Base-by-base conservation (phyloP, 1,284 basidiomycete species). In the Retiboletus fuscus region DNA sequence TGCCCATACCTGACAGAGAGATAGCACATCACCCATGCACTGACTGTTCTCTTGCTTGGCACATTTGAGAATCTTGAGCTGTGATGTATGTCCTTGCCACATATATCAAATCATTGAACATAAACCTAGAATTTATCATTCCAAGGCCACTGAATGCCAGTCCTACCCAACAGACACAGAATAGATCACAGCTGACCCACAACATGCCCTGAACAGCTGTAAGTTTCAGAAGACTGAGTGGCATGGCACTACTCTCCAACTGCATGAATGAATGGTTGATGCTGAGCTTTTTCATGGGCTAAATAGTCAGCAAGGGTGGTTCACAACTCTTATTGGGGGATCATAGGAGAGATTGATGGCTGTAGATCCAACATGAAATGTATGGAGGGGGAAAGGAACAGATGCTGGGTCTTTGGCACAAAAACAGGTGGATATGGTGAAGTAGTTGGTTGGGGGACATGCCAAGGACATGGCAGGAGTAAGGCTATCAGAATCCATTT, bases 301-400 rank as follows among this genome's bases (percentile, higher is more conserved):
- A 68, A 15, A 51, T 53, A 68, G 26, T 57, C 41, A 8, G 43
- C 30, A 2, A 66, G 34, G 30, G 55, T 18, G 4, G 34, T 34
- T 51, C 44, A 7, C 5, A 68, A 41, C 30, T 68, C 26, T 3
- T 28, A 44, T 55, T 4, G 26, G 10, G 11, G 51, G 64, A n/a
- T 62, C 53, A 47, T 68, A 68, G 7, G 53, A 5, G 6, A 68
- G 67, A n/a, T 68, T 24, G n/a, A 68, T 51, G 28, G 64, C 64
- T 13, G 26, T 66, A 3, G 39, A 2, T 6, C 51, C 44, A 15
- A 47, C 34, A 16, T 30, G 44, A 43, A 68, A 26, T 15, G 28
- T 63, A 13, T 8, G 11, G 24, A 39, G 43, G n/a, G 44, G 61
- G 5, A 61, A 15, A 8, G 49, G 67, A 13, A 57, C 13, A 24